Evolutionary conservation across 1,139 yeast species (phyloP), one percentile per base, ranked within the genome.

Genomic region (Candida sp.): DNA sequence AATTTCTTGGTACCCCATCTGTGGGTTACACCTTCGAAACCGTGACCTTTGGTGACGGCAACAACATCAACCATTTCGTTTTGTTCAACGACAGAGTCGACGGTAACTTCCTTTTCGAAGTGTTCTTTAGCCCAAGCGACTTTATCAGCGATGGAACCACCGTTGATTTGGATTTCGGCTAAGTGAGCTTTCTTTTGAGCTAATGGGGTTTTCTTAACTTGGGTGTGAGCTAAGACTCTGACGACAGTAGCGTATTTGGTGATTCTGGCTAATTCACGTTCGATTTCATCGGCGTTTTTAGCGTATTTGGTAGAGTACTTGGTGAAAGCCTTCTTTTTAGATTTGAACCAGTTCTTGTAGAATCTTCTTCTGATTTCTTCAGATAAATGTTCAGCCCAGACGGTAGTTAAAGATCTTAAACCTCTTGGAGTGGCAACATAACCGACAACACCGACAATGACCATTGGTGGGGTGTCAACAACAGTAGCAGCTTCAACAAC

Each of bases 301-400:
- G 98, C 89, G 86, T 91, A 91, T 84, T 93, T 91, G 77, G 95
- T 88, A 75, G 98, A 87, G 90, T 93, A 93, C 82, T 93, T 90
- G 88, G 98, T 88, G 95, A 93, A 93, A 68, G 99, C 99, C 95
- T 91, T 91, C 96, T 93, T 93, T 95, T 93, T 93, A 63, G 97
- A 87, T 85, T 90, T 91, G 96, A 87, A 93, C 99, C 99, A 93
- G 97, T 91, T 93, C 89, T 91, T 93, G 97, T 93, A 93, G 96
- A 93, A 93, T 83, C 98, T 89, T 86, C 99, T 89, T 88, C 87
- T 93, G 77, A 93, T 84, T 79, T 93, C 99, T 74, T 93, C 99
- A 66, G 96, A 87, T 74, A 93, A 85, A 81, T 93, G 99, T 84
- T 93, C 99, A 67, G 99, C 98, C 99, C 99, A 93, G 73, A 93